Evolutionary conservation across 768 basidiomycete genomes (phyloP), one percentile per base, ranked within the genome.

Genomic region (Cystoderma amianthinum): DNA sequence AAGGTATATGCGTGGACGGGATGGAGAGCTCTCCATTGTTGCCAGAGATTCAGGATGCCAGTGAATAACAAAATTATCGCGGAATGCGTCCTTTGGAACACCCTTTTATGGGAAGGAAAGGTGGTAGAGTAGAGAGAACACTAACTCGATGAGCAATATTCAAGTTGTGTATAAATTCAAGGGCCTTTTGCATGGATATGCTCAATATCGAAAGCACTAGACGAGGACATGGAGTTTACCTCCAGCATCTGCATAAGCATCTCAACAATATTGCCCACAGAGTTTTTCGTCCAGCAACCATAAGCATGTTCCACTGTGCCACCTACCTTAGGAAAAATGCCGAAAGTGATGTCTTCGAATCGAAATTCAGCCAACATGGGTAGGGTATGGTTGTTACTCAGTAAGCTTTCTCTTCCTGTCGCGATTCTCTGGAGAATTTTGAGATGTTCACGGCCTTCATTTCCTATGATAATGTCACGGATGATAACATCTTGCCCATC

Each of bases 231-330:
- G 38, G 36, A 12, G 9, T 19, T 20, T 22, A 60, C 60, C 51
- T 61, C 54, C 19, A 61, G 33, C 37, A 50, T 53, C 35, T 62
- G 60, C 49, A 60, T 33, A 2, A 59, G 32, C 53, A 62, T 58
- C 18, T 62, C 52, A 16, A 60, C 19, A 28, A 60, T 33, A 40
- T 62, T 57, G 1, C 56, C 59, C 0, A 54, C 56, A 25, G 57
- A 58, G 43, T 62, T 62, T 43, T 50, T 44, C 10, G 56, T 38
- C 58, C 59, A 59, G 5, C 3, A 28, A 9, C 35, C 47, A 45
- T 52, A 52, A 5, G 46, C 41, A 2, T 39, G 25, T 1, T 12
- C 2, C 18, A 53, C 16, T 1, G 34, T 34, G 5, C 13, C 32
- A 6, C 54, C 59, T 2, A 50, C 50, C 30, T 38, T 50, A 10